Evolutionary conservation across 2,329 filamentous ascomycete genomes (phyloP), one percentile per base, ranked within the genome.

Genomic region (Cryphonectria nitschkei): DNA sequence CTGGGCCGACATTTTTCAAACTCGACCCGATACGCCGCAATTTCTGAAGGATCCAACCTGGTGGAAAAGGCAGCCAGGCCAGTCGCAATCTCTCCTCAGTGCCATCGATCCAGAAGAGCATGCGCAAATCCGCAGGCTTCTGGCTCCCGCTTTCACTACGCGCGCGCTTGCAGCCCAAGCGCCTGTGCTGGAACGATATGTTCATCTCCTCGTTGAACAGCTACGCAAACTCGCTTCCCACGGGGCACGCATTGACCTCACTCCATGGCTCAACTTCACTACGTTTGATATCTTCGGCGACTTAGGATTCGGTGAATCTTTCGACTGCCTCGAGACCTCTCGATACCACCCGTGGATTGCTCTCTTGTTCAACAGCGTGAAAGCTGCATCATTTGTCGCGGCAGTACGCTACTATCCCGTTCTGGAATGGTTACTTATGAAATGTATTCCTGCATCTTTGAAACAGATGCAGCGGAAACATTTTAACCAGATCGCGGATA

Each of bases 231-330:
- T 68, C 4, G 68, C 69, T 19, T 11, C 32, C 16, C 52, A 67
- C 13, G 3, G 60, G 19, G 65, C 52, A 8, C 67, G 65, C 19
- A 22, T 70, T 7, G 65, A 72, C 26, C 50, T 70, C 22, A 16
- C 13, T 3, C 34, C 58, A 0, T 81, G 79, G 78, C 79, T 75
- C 71, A 78, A 79, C 54, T 81, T 77, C 73, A 70, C 77, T 0
- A 77, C 80, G 1, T 82, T 83, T 72, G 81, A 82, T 73, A 76
- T 82, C 34, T 77, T 82, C 54, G 82, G 82, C 19, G 82, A 84
- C 69, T 76, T 85, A 41, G 79, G 81, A 0, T 84, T 84, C 72
- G 83, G 82, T 2, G 80, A 84, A 68, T 79, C 80, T 1, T 83
- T 83, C 73, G 76, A 77, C 26, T 79, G 77, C 68, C 74, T 82